Base-by-base conservation (phyloP, 2,329 filamentous ascomycete genomes). In the Tolypocladium tundrense region DNA sequence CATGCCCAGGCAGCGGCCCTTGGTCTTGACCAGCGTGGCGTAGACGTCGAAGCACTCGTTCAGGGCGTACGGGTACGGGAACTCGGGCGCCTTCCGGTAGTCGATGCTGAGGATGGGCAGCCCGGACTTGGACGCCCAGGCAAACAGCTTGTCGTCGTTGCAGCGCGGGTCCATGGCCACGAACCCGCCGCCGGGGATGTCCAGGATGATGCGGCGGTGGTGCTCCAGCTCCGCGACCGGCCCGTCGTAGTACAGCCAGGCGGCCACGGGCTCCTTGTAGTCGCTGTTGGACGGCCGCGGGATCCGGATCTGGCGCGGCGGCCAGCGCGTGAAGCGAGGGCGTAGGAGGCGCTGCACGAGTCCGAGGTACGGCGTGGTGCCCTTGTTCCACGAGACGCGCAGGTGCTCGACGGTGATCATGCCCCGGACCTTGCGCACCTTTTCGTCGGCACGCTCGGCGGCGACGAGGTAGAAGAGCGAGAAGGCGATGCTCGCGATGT, bases 111-210 rank as follows among this genome's bases (percentile, higher is more conserved):
- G 74, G 7, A 99, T 82, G 0, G 94, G 93, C n/a, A 96, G 71
- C 0, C 91, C 90, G 0, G 90, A 90, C 71, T 89, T 92, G 19
- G 88, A 88, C 0, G 94, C 91, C 94, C 94, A 99, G 2, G 89
- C 86, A 64, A 96, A 84, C 21, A 99, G 78, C 72, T 95, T 96
- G 72, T 99, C 94, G 68, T 99, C 94, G 66, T 95, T 91, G 66
- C 88, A 90, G 53, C 94, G 80, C n/a, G 94, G 94, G 59, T 90
- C 86, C 94, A 99, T 99, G 21, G 94, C 92, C 14, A 99, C 92
- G 63, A 95, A 99, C 0, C 94, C 94, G 39, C 94, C 94, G 1
- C 94, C 94, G 0, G 94, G 94, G 4, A 97, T 85, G 70, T 99
- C 94, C 41, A 99, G 69, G 1, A 99, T 82, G 35, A 99, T 72